phyloP scores from a whole-genome alignment of 768 basidiomycete genomes.

The Chalciporus chontae region DNA sequence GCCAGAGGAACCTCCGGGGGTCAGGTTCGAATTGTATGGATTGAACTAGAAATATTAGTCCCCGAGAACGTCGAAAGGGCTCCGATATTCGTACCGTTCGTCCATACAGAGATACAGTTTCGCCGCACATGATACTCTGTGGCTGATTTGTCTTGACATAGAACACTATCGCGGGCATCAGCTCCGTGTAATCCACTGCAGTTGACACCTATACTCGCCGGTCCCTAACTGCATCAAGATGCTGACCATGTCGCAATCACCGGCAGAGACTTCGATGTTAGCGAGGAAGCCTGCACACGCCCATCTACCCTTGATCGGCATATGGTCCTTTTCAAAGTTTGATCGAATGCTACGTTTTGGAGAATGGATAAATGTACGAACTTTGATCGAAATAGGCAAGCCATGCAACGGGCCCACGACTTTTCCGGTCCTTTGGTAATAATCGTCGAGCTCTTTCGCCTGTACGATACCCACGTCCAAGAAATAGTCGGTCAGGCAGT shows the following conservation, averaged over 20 bases:
- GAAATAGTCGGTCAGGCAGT: slow-evolving; percentile 43
- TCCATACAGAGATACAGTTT: slow-evolving; percentile 32
- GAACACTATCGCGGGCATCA: slow-evolving; percentile 28
- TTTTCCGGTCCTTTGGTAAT: slow-evolving; percentile 35
- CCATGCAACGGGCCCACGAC: slow-evolving; percentile 44
- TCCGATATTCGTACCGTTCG: slow-evolving; percentile 19
- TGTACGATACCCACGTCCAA: slow-evolving; percentile 38
- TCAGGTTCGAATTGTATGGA: slow-evolving; percentile 41
- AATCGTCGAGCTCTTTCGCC: slow-evolving; percentile 41
- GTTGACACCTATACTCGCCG: slow-evolving; percentile 22
- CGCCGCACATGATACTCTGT: slow-evolving; percentile 40
- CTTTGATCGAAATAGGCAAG: slow-evolving; percentile 39
- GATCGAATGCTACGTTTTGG: background rate
- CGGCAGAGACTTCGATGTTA: slow-evolving; percentile 21
- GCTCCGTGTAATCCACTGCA: background rate
- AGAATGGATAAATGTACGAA: slow-evolving; percentile 8
- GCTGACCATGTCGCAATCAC: slow-evolving; percentile 30
- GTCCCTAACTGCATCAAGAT: slow-evolving; percentile 42
- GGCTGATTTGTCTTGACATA: slow-evolving; percentile 45
- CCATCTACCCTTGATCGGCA: slow-evolving; percentile 38
- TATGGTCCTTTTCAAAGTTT: slow-evolving; percentile 32
- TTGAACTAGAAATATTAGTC: slow-evolving; percentile 32
- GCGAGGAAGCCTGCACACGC: slow-evolving; percentile 34
- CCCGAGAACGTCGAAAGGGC: too few species aligned
- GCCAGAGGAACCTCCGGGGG: slow-evolving; percentile 49